Percentiles rank a stretch among this genome's conserved stretches.
These are phyloP conservation scores for Phytopythium ostracodes DNA, from an alignment of 352 stramenopile species.

Conservation along the genomic window DNA sequence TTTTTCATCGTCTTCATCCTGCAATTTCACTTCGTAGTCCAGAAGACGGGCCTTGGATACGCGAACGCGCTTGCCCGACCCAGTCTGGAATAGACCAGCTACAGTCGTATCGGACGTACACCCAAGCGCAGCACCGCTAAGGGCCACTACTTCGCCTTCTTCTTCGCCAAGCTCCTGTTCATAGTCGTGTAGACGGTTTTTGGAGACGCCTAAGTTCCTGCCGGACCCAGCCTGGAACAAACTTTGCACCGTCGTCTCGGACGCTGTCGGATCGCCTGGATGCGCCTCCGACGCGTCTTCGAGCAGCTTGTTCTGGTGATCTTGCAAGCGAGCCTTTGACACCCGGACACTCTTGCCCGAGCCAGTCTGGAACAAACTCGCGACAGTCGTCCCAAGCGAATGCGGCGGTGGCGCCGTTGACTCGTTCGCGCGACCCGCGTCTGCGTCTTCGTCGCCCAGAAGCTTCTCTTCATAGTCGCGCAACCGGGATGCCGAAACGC, in stretches of 20 bases:
- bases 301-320: constrained; percentile 16
- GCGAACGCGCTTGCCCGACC: constrained; percentile 19
- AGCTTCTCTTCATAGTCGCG: constrained; percentile 20
- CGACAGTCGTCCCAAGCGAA: background rate
- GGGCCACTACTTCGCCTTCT: background rate
- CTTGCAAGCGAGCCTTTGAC: background rate
- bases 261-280: background rate
- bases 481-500: constrained; percentile 22
- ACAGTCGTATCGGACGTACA: background rate
- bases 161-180: background rate
- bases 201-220: background rate
- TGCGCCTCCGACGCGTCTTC: constrained; percentile 1
- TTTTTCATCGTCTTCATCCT: background rate
- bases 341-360: constrained; percentile 24
- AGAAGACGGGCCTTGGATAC: constrained; percentile 24
- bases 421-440: background rate
- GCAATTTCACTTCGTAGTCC: constrained; percentile 19
- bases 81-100: constrained; percentile 24
- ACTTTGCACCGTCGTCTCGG: background rate
- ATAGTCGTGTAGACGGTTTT: background rate
- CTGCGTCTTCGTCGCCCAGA: constrained; percentile 9
- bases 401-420: background rate
- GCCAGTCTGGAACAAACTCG: constrained; percentile 25
- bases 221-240: constrained; percentile 32
- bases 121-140: too few species aligned